Evolutionary conservation across 352 stramenopile species (phyloP), one percentile per base, ranked within the genome.

Genomic region (Pythium dissimile): DNA sequence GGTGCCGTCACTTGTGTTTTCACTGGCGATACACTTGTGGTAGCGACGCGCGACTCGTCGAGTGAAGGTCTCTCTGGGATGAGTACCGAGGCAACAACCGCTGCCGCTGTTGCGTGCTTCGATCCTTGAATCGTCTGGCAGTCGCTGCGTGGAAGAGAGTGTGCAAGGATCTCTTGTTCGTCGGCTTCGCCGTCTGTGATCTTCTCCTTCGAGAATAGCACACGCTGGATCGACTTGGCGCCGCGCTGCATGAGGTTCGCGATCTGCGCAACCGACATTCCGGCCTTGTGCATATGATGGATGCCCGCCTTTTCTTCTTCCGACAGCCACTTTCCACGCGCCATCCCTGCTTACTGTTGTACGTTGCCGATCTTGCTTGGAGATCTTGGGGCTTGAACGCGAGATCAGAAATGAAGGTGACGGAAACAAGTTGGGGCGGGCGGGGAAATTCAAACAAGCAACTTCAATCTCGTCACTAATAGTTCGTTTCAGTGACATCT

Each of bases 221-320:
- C 58, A 24, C 58, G 58, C 34, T 59, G 34, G 34, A 65, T 65
- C 16, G 58, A 59, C 50, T 65, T 65, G 58, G 49, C 26, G 21
- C 58, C 58, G 51, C 58, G 58, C 58, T 65, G 46, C 24, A 59
- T 42, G 3, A 46, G 47, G 15, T 1, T 54, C 27, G 80, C 70
- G 57, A 89, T 78, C 20, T 64, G 50, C 12, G 50, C 37, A 15
- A 80, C 64, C 0, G 61, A 35, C 53, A 86, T 56, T 20, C 77
- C 75, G 20, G 68, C 52, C 7, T 54, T 55, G 31, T 72, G 65
- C 67, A 86, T 64, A 42, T 62, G 45, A 8, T 73, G 42, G 50
- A 89, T 84, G 30, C 49, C 54, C 18, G 59, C 48, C 11, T 58
- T 66, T 51, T 85, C 73, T 21, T 75, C 64, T 8, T 66, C 54